A percentile compares a stretch with the other conserved stretches of the same genome.
Conservation (phyloP, 345 rosid species). For the Pelargonium nanum region DNA sequence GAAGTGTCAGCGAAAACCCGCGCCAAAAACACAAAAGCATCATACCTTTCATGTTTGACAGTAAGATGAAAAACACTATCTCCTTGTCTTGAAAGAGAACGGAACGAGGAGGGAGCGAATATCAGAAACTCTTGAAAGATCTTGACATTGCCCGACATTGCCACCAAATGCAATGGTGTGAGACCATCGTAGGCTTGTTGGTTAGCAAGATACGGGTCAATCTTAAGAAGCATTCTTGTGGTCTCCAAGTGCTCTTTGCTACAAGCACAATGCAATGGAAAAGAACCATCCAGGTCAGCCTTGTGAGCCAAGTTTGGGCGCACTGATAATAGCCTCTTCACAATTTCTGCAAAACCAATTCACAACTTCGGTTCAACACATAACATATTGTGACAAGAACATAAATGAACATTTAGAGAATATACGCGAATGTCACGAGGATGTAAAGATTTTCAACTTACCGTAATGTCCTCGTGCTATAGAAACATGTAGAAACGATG, state of each 20-base stretch:
- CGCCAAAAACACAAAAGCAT: background rate
- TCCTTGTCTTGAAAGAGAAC: conserved; percentile 4
- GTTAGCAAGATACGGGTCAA: conserved; percentile 8
- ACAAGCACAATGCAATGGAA: conserved; percentile 13
- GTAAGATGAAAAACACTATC: conserved; percentile 22
- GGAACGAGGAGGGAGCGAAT: conserved; percentile 7
- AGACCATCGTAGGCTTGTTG: conserved; percentile 2
- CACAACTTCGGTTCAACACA: too few species aligned
- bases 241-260: conserved; percentile 7
- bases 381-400: too few species aligned
- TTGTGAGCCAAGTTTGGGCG: conserved; percentile 9
- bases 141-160: conserved; percentile 9
- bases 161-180: conserved; percentile 18
- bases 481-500: background rate
- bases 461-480: conserved; percentile 2
- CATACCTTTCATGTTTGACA: conserved; percentile 4
- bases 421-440: background rate
- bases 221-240: conserved; percentile 6
- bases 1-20: background rate
- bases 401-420: background rate
- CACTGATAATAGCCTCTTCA: background rate
- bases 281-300: conserved; percentile 1
- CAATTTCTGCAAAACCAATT: conserved; percentile 14
- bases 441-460: background rate
- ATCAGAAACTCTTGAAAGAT: conserved; percentile 9